A percentile compares a stretch with the other conserved stretches of the same genome.
These are phyloP conservation scores for Stropharia rugosoannulata DNA, from an alignment of 768 basidiomycete genomes.

Conservation along the genomic window DNA sequence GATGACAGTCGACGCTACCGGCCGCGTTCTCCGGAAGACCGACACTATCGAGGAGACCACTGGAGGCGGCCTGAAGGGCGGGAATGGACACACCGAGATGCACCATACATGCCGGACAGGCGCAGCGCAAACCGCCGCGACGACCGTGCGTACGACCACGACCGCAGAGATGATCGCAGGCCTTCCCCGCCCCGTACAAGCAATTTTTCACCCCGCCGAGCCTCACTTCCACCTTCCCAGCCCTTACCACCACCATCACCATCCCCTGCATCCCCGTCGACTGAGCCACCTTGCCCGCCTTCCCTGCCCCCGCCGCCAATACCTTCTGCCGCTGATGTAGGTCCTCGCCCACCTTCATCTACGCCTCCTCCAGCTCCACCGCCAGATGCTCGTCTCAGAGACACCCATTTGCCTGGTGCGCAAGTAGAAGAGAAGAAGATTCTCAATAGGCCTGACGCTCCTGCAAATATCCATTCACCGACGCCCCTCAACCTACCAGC, in stretches of 20 bases:
- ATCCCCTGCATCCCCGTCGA: conserved; percentile 5
- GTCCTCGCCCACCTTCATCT: conserved; percentile 25
- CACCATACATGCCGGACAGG: conserved; percentile 10
- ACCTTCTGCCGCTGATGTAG: conserved; percentile 14
- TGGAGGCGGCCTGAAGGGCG: conserved; percentile 29
- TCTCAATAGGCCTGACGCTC: conserved; percentile 46
- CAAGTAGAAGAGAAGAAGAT: conserved; percentile 44
- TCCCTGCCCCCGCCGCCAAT: conserved; percentile 4
- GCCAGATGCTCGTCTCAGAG: conserved; percentile 25
- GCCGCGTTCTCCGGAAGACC: conserved; percentile 12
- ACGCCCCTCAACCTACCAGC: conserved; percentile 14
- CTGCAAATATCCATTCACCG: conserved; percentile 45
- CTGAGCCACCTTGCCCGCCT: conserved; percentile 8
- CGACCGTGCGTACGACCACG: conserved; percentile 21
- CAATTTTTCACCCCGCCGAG: conserved; percentile 13
- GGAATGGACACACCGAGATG: conserved; percentile 33
- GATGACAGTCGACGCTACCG: conserved; percentile 22
- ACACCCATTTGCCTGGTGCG: conserved; percentile 30
- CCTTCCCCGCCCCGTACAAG: conserved; percentile 9
- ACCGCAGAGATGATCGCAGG: conserved; percentile 16
- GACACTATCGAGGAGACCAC: conserved; percentile 24
- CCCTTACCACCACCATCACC: conserved; percentile 29
- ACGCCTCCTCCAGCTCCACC: conserved; percentile 30
- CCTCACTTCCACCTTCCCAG: conserved; percentile 20
- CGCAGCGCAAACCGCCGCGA: conserved; percentile 14